These are phyloP conservation scores for Septoria linicola DNA, from an alignment of 2,329 filamentous ascomycete genomes.

Conservation along the genomic window DNA sequence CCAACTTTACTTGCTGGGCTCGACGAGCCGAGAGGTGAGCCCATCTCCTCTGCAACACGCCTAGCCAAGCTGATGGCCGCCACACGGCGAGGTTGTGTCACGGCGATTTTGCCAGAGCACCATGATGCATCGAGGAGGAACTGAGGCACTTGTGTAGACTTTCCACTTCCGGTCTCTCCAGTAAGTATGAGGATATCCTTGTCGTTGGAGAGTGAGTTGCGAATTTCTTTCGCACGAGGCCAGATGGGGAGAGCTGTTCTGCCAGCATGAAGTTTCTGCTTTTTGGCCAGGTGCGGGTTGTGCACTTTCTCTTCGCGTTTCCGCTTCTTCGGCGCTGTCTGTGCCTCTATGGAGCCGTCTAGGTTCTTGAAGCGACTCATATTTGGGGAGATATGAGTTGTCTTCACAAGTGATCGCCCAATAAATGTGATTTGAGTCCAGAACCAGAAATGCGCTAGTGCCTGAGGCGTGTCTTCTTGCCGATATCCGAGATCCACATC, in stretches of 20 bases:
- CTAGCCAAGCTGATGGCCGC: slow-evolving; percentile 88
- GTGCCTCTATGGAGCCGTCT: slow-evolving; percentile 10
- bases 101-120: slow-evolving; percentile 83
- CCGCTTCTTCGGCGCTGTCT: slow-evolving; percentile 10
- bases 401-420: too few species aligned
- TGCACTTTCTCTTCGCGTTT: slow-evolving; percentile 8
- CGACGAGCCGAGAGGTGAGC: slow-evolving; percentile 59
- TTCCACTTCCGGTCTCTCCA: slow-evolving; percentile 93
- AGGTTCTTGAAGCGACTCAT: slow-evolving; percentile 14
- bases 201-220: slow-evolving; percentile 54
- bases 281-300: slow-evolving; percentile 6
- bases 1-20: slow-evolving; percentile 69
- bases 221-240: slow-evolving; percentile 69
- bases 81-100: slow-evolving; percentile 90
- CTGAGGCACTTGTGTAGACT: slow-evolving; percentile 94
- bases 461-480: too few species aligned
- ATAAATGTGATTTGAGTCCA: too few species aligned
- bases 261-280: slow-evolving; percentile 7
- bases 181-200: slow-evolving; percentile 77
- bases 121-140: slow-evolving; percentile 78
- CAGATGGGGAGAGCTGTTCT: slow-evolving; percentile 68
- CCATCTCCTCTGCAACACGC: slow-evolving; percentile 82
- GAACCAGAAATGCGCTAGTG: too few species aligned
- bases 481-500: too few species aligned
- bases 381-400: neutral